These are phyloP conservation scores for Saxispiralis lemnorum DNA, from an alignment of 495 filamentous ascomycete species.

Conservation along the genomic window DNA sequence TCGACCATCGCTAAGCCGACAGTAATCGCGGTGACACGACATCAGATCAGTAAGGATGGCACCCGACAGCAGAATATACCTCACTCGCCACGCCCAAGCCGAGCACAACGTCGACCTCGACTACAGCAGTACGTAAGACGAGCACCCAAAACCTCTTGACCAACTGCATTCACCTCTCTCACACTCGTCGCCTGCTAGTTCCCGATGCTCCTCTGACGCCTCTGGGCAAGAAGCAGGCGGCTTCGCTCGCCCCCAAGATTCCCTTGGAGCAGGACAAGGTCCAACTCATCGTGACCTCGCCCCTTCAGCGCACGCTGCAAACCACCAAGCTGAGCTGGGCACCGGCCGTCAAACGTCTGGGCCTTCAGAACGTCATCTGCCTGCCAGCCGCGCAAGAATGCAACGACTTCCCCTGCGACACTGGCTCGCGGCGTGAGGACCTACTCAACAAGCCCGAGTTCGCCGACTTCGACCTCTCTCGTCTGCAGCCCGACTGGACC, in stretches of 20 bases:
- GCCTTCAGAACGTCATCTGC: slow-evolving; percentile 4
- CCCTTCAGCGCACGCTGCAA: slow-evolving; percentile 10
- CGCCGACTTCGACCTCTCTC: slow-evolving; percentile 5
- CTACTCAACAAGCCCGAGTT: slow-evolving; percentile 10
- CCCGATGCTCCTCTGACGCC: slow-evolving; percentile 14
- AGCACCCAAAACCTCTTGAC: not conserved
- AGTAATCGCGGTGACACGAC: no score
- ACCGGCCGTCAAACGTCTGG: slow-evolving; percentile 8
- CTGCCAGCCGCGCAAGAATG: slow-evolving; percentile 14
- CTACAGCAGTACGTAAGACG: slow-evolving; percentile 8
- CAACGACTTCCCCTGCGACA: slow-evolving; percentile 16
- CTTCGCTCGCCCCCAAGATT: slow-evolving; percentile 3
- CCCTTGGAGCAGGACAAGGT: slow-evolving; percentile 1
- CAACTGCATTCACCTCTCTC: not conserved
- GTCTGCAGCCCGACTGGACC: slow-evolving; percentile 10
- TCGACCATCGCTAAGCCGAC: no score
- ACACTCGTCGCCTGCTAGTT: not conserved
- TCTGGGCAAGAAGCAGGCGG: slow-evolving; percentile 12
- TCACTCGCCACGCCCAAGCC: slow-evolving; percentile 12
- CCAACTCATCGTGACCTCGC: slow-evolving; percentile 12
- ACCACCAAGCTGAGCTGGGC: slow-evolving; percentile 10
- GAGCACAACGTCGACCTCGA: slow-evolving; percentile 13
- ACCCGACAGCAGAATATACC: slow-evolving; percentile 8
- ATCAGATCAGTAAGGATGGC: no score
- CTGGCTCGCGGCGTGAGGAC: slow-evolving; percentile 1